Percentiles rank a stretch among this genome's conserved stretches.
Evolutionary conservation across 2,329 filamentous ascomycete genomes (phyloP).

Genomic region (Zopfia rhizophila): DNA sequence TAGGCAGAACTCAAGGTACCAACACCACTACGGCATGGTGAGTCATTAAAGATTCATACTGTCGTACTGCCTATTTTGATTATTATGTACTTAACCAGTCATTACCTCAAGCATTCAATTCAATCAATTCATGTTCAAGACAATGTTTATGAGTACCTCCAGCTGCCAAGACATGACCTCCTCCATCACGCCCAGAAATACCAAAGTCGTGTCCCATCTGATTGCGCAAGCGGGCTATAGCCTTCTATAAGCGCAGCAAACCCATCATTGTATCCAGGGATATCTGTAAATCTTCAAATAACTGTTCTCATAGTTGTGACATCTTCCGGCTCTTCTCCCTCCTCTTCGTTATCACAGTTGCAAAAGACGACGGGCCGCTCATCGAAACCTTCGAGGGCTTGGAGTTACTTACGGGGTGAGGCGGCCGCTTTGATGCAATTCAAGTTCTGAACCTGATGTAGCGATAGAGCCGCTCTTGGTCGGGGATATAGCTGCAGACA

Average conservation of each 20-base stretch:
- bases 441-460: slow-evolving; percentile 17
- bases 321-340: slow-evolving; percentile 20
- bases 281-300: slow-evolving; percentile 25
- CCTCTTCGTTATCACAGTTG: slow-evolving; percentile 24
- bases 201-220: slow-evolving; percentile 25
- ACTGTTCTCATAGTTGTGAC: slow-evolving; percentile 27
- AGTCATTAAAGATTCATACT: no score
- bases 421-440: slow-evolving; percentile 25
- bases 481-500: slow-evolving; percentile 9
- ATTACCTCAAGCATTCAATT: no score
- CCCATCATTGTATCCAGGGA: slow-evolving; percentile 25
- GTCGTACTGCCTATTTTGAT: no score
- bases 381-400: slow-evolving; percentile 25
- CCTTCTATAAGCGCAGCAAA: slow-evolving; percentile 13
- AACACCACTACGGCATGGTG: no score
- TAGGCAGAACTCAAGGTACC: no score
- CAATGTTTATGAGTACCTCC: no score
- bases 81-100: no score
- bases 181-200: slow-evolving; percentile 29
- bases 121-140: no score
- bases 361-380: slow-evolving; percentile 26
- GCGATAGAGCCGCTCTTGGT: slow-evolving; percentile 16
- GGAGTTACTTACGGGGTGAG: slow-evolving; percentile 24
- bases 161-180: no score
- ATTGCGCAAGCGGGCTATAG: slow-evolving; percentile 11